These are phyloP conservation scores for Ampelomyces quisqualis DNA, from an alignment of 2,329 filamentous ascomycete genomes.

Conservation along the genomic window DNA sequence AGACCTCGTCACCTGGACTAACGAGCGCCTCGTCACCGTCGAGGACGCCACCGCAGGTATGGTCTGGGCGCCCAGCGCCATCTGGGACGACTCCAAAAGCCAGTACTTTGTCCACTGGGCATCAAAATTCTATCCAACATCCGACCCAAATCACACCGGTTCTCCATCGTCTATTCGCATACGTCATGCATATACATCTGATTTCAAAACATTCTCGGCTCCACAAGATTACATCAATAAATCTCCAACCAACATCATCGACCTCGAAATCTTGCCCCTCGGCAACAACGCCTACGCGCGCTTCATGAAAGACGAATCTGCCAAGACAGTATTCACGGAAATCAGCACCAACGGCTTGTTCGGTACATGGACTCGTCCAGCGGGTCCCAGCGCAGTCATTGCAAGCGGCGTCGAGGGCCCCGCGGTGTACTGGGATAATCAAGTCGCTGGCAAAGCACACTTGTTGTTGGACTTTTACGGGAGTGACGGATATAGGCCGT, in stretches of 20 bases:
- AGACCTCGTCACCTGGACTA: slow-evolving; percentile 53
- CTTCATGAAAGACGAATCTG: slow-evolving; percentile 59
- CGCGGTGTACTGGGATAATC: slow-evolving; percentile 39
- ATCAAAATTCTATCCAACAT: slow-evolving; percentile 49
- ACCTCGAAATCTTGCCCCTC: slow-evolving; percentile 58
- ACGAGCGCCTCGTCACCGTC: slow-evolving; percentile 53
- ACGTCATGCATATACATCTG: slow-evolving; percentile 57
- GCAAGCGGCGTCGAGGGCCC: slow-evolving; percentile 34
- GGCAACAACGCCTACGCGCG: slow-evolving; percentile 51
- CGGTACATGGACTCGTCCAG: slow-evolving; percentile 55
- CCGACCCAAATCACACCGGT: slow-evolving; percentile 54
- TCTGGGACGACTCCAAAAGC: slow-evolving; percentile 52
- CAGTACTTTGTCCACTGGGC: slow-evolving; percentile 55
- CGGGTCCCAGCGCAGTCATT: slow-evolving; percentile 48
- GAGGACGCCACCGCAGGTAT: slow-evolving; percentile 58
- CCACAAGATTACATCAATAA: slow-evolving; percentile 56
- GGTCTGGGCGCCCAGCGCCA: slow-evolving; percentile 60
- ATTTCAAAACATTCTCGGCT: slow-evolving; percentile 56
- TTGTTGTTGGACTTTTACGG: slow-evolving; percentile 49
- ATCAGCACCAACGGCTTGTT: slow-evolving; percentile 53
- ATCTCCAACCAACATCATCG: slow-evolving; percentile 53
- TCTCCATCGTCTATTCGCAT: slow-evolving; percentile 48
- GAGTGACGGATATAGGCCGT: slow-evolving; percentile 54
- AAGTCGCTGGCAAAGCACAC: slow-evolving; percentile 42
- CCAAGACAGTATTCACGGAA: slow-evolving; percentile 56